Evolutionary conservation across 371 early-diverging fungal genomes (phyloP), one percentile per base, ranked within the genome.

Genomic region (Mucor velutinosus): DNA sequence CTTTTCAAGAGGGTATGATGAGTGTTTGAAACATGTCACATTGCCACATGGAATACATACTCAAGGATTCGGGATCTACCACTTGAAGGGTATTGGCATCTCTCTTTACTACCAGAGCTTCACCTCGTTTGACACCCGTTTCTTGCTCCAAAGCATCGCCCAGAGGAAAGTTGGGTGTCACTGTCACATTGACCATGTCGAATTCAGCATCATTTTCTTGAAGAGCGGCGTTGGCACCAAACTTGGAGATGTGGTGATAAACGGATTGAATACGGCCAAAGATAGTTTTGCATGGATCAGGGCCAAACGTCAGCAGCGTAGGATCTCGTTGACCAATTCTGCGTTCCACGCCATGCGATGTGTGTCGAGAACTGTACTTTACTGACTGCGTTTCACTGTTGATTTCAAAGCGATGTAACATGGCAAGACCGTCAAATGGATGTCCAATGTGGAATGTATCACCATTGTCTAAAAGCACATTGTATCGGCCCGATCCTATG

Each of bases 401-500:
- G 1, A 81, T 72, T 58, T 76, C 75, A 64, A 83, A 83, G 0
- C 85, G 78, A 64, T 86, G 85, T 6, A 86, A 64, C 76, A 86
- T 86, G 14, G 86, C 83, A 41, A 88, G 76, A 0, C 89, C 88
- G 59, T 89, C 89, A 69, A 89, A 89, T 27, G 87, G 86, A 65
- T 89, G 89, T 30, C 80, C 78, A 35, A 88, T 82, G 45, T 84
- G 82, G 56, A 79, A 70, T 1, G 86, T 81, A 55, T 85, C 83
- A 23, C 87, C 87, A 53, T 80, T 76, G 29, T 77, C 74, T 25
- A 80, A 55, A 25, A 76, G 56, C 7, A 84, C 62, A 60, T 81
- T 80, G 43, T 80, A 84, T 30, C 71, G 62, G n/a, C 84, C 84
- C 6, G 81, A 69, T 3, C 84, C 84, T 84, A 51, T 10, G 7